Evolutionary conservation across 1,139 yeast species (phyloP).

Genomic region (Candida sp.): DNA sequence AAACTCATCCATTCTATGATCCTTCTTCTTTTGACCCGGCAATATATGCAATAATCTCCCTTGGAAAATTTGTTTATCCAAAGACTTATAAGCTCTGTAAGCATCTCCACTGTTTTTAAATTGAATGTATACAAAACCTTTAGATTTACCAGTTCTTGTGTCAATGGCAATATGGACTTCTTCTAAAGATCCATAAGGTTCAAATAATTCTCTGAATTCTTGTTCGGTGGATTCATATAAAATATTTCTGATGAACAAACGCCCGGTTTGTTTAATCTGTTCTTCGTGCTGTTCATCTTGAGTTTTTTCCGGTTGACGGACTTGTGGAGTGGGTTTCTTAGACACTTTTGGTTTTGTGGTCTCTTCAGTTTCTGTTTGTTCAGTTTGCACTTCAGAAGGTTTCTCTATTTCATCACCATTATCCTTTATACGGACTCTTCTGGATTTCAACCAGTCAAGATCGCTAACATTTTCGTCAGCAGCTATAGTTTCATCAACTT

Average conservation of each 20-base stretch:
- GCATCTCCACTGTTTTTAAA: conserved; percentile 71
- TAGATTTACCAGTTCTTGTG: conserved; percentile 84
- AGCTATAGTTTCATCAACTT: conserved; percentile 25
- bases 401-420: conserved; percentile 18
- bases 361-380: conserved; percentile 15
- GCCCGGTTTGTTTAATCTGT: conserved; percentile 66
- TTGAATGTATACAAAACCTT: conserved; percentile 89
- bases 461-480: conserved; percentile 64
- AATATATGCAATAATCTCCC: conserved; percentile 90
- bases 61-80: conserved; percentile 90
- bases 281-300: conserved; percentile 43
- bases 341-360: conserved; percentile 12
- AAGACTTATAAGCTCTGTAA: conserved; percentile 61
- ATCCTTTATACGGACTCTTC: conserved; percentile 72
- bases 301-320: conserved; percentile 10
- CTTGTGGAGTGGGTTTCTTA: conserved; percentile 8
- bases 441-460: conserved; percentile 82
- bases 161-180: conserved; percentile 93
- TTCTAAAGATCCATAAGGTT: conserved; percentile 54
- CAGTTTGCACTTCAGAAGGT: conserved; percentile 14
- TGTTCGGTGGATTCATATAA: conserved; percentile 76
- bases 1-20: conserved; percentile 80
- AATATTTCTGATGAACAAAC: conserved; percentile 86
- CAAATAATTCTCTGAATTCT: conserved; percentile 64
- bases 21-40: conserved; percentile 80